Conservation (phyloP, 2,329 filamentous ascomycete genomes). For the Epichloe brachyelytri region DNA sequence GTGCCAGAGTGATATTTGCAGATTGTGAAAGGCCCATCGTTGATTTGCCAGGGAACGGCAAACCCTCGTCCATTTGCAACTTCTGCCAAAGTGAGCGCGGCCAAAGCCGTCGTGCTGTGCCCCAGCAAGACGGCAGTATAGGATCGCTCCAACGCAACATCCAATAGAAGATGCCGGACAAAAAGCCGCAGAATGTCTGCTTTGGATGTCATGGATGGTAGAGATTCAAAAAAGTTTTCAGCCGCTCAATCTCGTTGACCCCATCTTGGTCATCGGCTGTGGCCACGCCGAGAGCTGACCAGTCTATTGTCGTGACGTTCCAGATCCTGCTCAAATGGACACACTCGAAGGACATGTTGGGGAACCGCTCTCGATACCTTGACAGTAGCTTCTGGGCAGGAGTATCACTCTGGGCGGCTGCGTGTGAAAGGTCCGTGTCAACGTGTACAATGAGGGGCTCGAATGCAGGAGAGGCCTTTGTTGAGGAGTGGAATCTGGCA, state of each 20-base stretch:
- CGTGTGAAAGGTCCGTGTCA: slow-evolving; percentile 25
- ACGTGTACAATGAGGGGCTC: slow-evolving; percentile 50
- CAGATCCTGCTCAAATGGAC: slow-evolving; percentile 54
- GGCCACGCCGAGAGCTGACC: slow-evolving; percentile 29
- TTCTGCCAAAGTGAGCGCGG: slow-evolving; percentile 72
- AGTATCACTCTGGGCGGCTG: slow-evolving; percentile 9
- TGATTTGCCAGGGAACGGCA: slow-evolving; percentile 66
- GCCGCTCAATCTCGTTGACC: slow-evolving; percentile 23
- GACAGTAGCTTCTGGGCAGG: slow-evolving; percentile 33
- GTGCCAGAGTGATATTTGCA: slow-evolving; percentile 17
- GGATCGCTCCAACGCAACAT: slow-evolving; percentile 42
- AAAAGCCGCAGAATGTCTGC: slow-evolving; percentile 62
- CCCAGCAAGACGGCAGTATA: slow-evolving; percentile 70
- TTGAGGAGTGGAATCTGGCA: slow-evolving; percentile 49
- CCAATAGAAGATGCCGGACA: slow-evolving; percentile 56
- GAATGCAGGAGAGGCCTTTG: slow-evolving; percentile 53
- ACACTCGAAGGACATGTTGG: slow-evolving; percentile 49
- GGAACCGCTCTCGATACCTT: slow-evolving; percentile 47
- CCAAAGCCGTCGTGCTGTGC: slow-evolving; percentile 76
- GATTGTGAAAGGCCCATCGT: slow-evolving; percentile 49
- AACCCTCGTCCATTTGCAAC: slow-evolving; percentile 86
- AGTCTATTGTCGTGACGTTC: slow-evolving; percentile 36
- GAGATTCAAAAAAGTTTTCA: slow-evolving; percentile 41
- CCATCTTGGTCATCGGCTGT: not conserved
- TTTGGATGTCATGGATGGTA: slow-evolving; percentile 63